These are phyloP conservation scores for Fusarium verrucosum DNA, from an alignment of 2,329 filamentous ascomycete genomes.

Conservation along the genomic window DNA sequence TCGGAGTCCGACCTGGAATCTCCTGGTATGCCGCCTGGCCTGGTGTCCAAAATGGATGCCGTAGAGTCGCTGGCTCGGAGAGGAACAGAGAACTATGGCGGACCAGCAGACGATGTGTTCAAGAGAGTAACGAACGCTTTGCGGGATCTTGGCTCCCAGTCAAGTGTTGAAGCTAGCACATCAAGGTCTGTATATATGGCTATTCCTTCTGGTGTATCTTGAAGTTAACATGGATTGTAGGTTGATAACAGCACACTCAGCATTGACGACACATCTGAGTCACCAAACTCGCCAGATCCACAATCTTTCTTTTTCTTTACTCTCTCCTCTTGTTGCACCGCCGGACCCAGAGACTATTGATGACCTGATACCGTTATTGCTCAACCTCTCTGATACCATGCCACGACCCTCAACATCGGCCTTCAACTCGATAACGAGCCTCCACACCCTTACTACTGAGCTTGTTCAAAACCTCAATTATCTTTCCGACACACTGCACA, in stretches of 20 bases:
- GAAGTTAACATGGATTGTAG: slow-evolving; percentile 54
- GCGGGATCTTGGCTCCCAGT: slow-evolving; percentile 76
- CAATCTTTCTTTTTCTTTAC: slow-evolving; percentile 74
- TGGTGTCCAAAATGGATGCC: slow-evolving; percentile 76
- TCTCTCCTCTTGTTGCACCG: slow-evolving; percentile 72
- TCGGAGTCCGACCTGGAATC: slow-evolving; percentile 76
- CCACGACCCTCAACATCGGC: slow-evolving; percentile 70
- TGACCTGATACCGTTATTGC: slow-evolving; percentile 72
- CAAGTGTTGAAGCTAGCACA: slow-evolving; percentile 75
- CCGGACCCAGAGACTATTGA: slow-evolving; percentile 73
- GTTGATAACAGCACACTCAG: slow-evolving; percentile 78
- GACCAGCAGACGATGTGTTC: slow-evolving; percentile 72
- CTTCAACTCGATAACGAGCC: slow-evolving; percentile 71
- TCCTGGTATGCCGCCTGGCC: slow-evolving; percentile 71
- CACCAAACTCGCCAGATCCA: slow-evolving; percentile 81
- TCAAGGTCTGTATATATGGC: slow-evolving; percentile 63
- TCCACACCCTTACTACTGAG: slow-evolving; percentile 76
- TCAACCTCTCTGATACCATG: slow-evolving; percentile 71
- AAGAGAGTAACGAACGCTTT: slow-evolving; percentile 74
- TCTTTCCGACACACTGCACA: slow-evolving; percentile 90
- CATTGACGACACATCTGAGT: slow-evolving; percentile 76
- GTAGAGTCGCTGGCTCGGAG: slow-evolving; percentile 75
- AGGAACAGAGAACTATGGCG: slow-evolving; percentile 72
- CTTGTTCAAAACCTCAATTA: slow-evolving; percentile 83
- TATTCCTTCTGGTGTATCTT: background rate